Evolutionary conservation across 192 early-diverging fungal genomes (phyloP).

Genomic region (Coemansia sp.): DNA sequence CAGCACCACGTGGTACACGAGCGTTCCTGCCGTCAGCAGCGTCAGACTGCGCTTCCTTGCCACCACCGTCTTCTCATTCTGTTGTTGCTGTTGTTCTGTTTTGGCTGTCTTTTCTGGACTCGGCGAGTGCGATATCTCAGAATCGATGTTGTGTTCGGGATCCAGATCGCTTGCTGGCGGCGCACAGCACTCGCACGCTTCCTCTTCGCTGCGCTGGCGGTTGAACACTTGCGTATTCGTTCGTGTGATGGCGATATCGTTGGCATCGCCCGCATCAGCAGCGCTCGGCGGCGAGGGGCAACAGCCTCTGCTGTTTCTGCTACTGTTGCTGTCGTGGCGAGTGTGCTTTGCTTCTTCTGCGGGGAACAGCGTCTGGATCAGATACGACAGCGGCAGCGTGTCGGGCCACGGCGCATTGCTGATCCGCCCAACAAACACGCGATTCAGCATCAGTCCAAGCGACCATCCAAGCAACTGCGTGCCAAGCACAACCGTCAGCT

Average conservation of each 20-base stretch:
- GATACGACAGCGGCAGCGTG: slow-evolving; percentile 33
- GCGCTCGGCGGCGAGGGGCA: no score
- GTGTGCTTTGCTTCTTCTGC: background rate
- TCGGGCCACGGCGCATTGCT: slow-evolving; percentile 42
- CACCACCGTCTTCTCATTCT: background rate
- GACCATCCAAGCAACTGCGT: slow-evolving; percentile 51
- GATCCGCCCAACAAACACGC: slow-evolving; percentile 34
- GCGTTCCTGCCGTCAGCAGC: slow-evolving; percentile 27
- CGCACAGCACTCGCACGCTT: background rate
- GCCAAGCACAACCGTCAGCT: slow-evolving; percentile 32
- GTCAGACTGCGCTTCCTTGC: slow-evolving; percentile 28
- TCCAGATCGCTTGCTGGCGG: background rate
- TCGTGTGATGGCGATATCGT: background rate
- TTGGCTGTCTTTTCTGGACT: background rate
- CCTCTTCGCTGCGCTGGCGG: background rate
- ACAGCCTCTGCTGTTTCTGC: background rate
- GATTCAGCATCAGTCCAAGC: slow-evolving; percentile 38
- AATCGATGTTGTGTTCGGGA: no score
- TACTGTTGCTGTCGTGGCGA: background rate
- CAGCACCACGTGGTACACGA: slow-evolving; percentile 58
- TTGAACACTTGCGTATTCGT: background rate
- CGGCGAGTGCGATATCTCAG: background rate
- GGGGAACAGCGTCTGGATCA: slow-evolving; percentile 43
- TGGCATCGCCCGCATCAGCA: background rate
- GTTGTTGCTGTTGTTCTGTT: background rate